These are phyloP conservation scores for Mortierella sp. DNA, from an alignment of 371 early-diverging fungal genomes.

Conservation along the genomic window DNA sequence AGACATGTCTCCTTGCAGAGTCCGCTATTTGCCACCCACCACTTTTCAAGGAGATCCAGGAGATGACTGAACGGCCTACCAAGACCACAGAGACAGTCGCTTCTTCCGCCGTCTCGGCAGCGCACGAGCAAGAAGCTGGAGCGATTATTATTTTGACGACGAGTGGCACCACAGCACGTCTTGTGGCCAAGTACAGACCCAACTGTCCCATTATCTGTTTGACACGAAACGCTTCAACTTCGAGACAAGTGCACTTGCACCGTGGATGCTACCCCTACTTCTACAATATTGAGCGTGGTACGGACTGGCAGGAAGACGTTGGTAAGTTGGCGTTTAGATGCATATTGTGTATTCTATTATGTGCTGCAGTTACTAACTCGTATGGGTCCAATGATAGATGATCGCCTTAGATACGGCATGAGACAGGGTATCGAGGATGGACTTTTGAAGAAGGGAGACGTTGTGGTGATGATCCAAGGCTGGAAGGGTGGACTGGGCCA, in stretches of 20 bases:
- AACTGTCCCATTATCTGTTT: slow-evolving; percentile 90
- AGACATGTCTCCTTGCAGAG: slow-evolving; percentile 78
- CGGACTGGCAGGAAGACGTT: slow-evolving; percentile 61
- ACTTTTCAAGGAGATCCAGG: slow-evolving; percentile 82
- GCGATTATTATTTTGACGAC: slow-evolving; percentile 90
- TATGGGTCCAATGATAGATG: slow-evolving; percentile 51
- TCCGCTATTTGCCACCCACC: slow-evolving; percentile 80
- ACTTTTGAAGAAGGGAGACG: slow-evolving; percentile 69
- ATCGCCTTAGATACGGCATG: slow-evolving; percentile 73
- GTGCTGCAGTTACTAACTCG: not conserved
- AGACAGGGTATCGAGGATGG: slow-evolving; percentile 68
- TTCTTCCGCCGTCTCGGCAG: slow-evolving; percentile 89
- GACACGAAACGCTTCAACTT: slow-evolving; percentile 83
- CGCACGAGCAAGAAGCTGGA: slow-evolving; percentile 87
- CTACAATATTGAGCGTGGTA: slow-evolving; percentile 66
- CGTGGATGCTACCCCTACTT: slow-evolving; percentile 92
- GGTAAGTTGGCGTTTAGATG: slow-evolving; percentile 15
- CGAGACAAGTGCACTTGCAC: slow-evolving; percentile 87
- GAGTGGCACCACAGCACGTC: slow-evolving; percentile 86
- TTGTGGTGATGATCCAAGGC: slow-evolving; percentile 78
- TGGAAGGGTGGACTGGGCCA: slow-evolving; percentile 82
- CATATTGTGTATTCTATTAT: not conserved
- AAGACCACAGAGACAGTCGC: slow-evolving; percentile 92
- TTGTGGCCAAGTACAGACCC: slow-evolving; percentile 94
- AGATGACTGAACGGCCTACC: slow-evolving; percentile 79